phyloP scores from a whole-genome alignment of 805 yeast genomes.

The Kockiozyma suomiensis region DNA sequence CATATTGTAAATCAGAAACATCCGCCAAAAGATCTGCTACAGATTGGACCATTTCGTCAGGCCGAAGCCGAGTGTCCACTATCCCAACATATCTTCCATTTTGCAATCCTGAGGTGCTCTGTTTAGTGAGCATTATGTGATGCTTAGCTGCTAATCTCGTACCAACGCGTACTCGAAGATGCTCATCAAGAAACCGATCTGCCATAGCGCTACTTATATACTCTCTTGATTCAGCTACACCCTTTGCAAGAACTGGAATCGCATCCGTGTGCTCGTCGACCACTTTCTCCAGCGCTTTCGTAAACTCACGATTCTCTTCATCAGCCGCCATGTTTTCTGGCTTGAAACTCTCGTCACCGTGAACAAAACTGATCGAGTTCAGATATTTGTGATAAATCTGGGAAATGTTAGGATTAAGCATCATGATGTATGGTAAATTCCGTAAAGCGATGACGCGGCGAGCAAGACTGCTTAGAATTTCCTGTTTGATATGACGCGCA shows the following conservation, averaged over 20 bases:
- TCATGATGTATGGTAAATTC: constrained; percentile 77
- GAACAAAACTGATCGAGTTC: constrained; percentile 49
- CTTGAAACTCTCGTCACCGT: constrained; percentile 48
- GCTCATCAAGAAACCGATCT: constrained; percentile 68
- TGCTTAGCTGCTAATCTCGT: constrained; percentile 87
- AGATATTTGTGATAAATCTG: constrained; percentile 74
- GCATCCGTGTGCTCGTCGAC: constrained; percentile 83
- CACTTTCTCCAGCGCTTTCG: constrained; percentile 57
- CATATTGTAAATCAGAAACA: constrained; percentile 80
- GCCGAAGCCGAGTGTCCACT: constrained; percentile 65
- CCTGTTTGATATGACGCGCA: constrained; percentile 37
- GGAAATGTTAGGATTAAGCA: constrained; percentile 83
- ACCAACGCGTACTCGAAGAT: constrained; percentile 79
- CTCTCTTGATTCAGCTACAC: constrained; percentile 67
- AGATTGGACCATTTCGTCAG: constrained; percentile 62
- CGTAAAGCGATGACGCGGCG: constrained; percentile 71
- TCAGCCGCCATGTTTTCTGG: constrained; percentile 46
- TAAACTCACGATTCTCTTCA: constrained; percentile 58
- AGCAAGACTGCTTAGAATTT: constrained; percentile 50
- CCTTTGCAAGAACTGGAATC: constrained; percentile 76
- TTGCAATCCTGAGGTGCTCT: not conserved
- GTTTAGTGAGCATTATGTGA: constrained; percentile 65
- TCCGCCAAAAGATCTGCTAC: constrained; percentile 79
- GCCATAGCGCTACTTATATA: constrained; percentile 53
- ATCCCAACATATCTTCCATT: constrained; percentile 55